Conservation (phyloP, 768 basidiomycete genomes). For the Lyophyllum atratum region DNA sequence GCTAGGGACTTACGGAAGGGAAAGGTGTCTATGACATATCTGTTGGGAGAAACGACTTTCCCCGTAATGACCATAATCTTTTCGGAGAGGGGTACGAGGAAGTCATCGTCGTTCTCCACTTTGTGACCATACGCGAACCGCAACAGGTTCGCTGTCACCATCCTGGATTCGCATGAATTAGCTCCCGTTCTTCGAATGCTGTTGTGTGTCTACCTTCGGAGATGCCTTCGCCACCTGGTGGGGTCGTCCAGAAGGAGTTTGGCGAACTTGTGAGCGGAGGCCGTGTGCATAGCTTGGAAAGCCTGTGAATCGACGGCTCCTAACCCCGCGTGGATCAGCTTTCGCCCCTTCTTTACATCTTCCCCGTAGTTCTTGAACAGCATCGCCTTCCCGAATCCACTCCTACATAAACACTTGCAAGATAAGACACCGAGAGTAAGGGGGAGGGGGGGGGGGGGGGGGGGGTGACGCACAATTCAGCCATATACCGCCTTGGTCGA, state of each 20-base stretch:
- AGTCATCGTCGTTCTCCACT: background rate
- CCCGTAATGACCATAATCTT: background rate
- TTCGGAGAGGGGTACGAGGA: background rate
- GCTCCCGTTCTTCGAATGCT: background rate
- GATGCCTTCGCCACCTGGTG: background rate
- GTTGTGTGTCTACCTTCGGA: background rate
- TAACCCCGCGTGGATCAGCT: background rate
- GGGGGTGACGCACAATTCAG: slow-evolving; percentile 1
- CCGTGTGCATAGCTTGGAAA: background rate
- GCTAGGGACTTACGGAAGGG: background rate
- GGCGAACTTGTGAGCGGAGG: background rate
- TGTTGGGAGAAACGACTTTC: slow-evolving; percentile 1
- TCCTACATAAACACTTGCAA: background rate
- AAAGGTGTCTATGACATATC: background rate
- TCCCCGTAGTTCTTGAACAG: slow-evolving; percentile 3
- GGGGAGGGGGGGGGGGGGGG: too few relatives aligned
- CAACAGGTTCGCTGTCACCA: background rate
- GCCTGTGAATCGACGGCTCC: background rate
- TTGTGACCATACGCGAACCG: background rate
- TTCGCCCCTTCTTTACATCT: background rate
- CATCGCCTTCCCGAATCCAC: background rate
- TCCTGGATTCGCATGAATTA: background rate
- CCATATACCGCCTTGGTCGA: slow-evolving; percentile 1
- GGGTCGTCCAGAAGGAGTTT: background rate
- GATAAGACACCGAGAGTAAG: background rate